phyloP scores from a whole-genome alignment of 768 basidiomycete genomes.

The Tylopilus subfusipes region DNA sequence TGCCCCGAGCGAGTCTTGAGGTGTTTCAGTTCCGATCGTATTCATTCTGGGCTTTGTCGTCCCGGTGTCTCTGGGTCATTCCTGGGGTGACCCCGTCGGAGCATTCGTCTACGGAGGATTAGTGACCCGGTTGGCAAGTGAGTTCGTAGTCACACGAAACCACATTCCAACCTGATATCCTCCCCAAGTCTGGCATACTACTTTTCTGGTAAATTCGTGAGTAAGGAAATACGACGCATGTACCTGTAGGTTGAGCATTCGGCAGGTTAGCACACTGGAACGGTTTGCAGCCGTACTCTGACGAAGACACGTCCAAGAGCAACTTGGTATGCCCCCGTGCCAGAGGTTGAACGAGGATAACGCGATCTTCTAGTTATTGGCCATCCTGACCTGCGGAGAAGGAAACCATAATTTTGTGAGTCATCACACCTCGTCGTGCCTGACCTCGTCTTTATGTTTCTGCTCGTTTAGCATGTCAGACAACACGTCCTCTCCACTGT shows the following conservation, averaged over 20 bases:
- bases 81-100: constrained; percentile 10
- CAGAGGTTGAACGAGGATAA: background rate
- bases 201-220: constrained; percentile 11
- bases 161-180: background rate
- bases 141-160: background rate
- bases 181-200: constrained; percentile 8
- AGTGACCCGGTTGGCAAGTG: constrained; percentile 10
- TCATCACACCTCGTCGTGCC: background rate
- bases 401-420: constrained; percentile 15
- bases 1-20: background rate
- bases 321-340: background rate
- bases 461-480: constrained; percentile 9
- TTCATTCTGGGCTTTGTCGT: constrained; percentile 1
- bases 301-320: constrained; percentile 12
- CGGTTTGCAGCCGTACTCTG: constrained; percentile 11
- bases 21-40: constrained; percentile 8
- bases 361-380: constrained; percentile 5
- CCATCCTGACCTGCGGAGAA: constrained; percentile 9
- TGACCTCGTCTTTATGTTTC: background rate
- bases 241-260: background rate
- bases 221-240: background rate
- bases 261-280: constrained; percentile 9
- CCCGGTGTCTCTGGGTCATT: constrained; percentile 1
- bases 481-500: background rate
- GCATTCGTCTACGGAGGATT: constrained; percentile 9